Percentiles rank a stretch among this genome's conserved stretches.
Conservation (phyloP, 2,329 filamentous ascomycete species). For the Colletotrichum cordylinicola region DNA sequence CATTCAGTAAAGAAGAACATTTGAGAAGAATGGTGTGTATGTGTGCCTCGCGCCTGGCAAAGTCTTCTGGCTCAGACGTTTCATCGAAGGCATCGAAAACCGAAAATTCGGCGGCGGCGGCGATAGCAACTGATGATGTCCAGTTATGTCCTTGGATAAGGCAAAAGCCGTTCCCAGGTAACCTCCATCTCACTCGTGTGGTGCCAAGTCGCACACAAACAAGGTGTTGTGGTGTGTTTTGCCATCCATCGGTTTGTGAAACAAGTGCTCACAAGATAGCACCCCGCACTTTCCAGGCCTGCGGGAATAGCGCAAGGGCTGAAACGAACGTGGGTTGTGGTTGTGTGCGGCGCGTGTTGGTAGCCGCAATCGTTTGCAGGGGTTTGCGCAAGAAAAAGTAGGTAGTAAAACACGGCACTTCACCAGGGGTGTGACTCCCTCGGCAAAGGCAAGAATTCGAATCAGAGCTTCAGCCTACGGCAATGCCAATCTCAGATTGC, state of each 20-base stretch:
- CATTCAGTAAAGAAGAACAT: neutral
- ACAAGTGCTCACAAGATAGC: neutral
- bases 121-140: neutral
- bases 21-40: neutral
- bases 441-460: neutral
- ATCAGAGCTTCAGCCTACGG: slow-evolving; percentile 52
- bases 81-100: neutral
- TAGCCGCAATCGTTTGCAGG: neutral
- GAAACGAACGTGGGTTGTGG: neutral
- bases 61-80: neutral
- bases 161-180: neutral
- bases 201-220: neutral
- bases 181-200: neutral
- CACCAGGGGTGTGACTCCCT: neutral
- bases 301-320: slow-evolving; percentile 17
- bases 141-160: neutral
- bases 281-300: slow-evolving; percentile 6
- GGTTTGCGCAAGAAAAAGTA: neutral
- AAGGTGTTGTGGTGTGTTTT: neutral
- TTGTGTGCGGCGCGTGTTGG: neutral
- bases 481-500: slow-evolving; percentile 56
- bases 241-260: neutral
- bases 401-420: neutral
- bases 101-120: neutral
- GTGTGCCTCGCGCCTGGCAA: neutral